phyloP scores from a whole-genome alignment of 2,329 filamentous ascomycete species.

The Aureobasidium lini region DNA sequence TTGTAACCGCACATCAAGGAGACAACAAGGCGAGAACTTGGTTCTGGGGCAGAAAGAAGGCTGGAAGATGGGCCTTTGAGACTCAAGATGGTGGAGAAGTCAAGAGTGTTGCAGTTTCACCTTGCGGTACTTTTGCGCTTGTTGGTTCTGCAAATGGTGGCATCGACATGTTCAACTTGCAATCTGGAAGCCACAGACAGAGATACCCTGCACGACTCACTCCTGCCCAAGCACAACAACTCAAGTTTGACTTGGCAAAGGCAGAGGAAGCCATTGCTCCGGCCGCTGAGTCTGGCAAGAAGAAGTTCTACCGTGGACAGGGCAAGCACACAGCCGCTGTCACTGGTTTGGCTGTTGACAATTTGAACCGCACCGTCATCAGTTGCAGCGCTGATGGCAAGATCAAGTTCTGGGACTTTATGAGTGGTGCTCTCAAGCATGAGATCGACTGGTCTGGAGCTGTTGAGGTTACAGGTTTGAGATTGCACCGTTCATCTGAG shows the following conservation, averaged over 20 bases:
- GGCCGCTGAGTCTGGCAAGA: constrained; percentile 25
- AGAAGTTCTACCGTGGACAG: constrained; percentile 41
- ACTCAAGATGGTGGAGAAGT: constrained; percentile 80
- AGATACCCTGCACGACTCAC: constrained; percentile 76
- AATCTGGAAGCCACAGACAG: constrained; percentile 83
- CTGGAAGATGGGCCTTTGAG: constrained; percentile 86
- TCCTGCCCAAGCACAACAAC: constrained; percentile 67
- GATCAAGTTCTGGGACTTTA: constrained; percentile 95
- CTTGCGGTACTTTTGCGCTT: constrained; percentile 88
- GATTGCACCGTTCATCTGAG: constrained; percentile 76
- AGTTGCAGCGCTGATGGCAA: constrained; percentile 87
- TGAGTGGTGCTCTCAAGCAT: constrained; percentile 69
- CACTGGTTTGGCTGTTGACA: constrained; percentile 81
- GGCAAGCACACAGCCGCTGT: constrained; percentile 75
- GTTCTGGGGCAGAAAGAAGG: constrained; percentile 95
- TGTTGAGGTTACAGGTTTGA: constrained; percentile 66
- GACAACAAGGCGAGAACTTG: constrained; percentile 85
- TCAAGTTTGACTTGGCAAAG: constrained; percentile 52
- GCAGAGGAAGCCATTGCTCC: constrained; percentile 40
- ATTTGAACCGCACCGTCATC: constrained; percentile 77
- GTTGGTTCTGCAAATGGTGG: constrained; percentile 76
- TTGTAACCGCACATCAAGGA: constrained; percentile 83
- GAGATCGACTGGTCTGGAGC: constrained; percentile 79
- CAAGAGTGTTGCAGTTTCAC: constrained; percentile 74
- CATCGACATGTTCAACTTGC: constrained; percentile 94